Evolutionary conservation across 1,139 yeast species (phyloP).

Genomic region (Kodamaea derodonti): DNA sequence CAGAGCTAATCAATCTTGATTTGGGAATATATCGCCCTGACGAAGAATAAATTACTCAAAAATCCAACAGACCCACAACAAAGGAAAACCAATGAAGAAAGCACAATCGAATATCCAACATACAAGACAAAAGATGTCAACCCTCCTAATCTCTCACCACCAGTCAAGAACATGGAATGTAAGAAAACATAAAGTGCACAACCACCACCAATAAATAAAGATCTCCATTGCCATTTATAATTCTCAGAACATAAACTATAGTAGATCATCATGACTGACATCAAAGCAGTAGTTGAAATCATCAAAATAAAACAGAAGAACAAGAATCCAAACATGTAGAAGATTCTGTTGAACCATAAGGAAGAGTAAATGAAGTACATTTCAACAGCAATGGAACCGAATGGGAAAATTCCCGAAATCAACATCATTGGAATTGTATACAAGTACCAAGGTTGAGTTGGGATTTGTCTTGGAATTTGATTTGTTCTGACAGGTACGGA

Average conservation of each 20-base stretch:
- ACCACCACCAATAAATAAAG: constrained; percentile 86
- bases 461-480: constrained; percentile 95
- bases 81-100: constrained; percentile 69
- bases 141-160: constrained; percentile 64
- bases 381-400: constrained; percentile 92
- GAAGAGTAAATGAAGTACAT: constrained; percentile 86
- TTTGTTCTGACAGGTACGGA: constrained; percentile 79
- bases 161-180: constrained; percentile 74
- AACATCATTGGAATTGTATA: constrained; percentile 63
- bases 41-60: constrained; percentile 67
- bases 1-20: constrained; percentile 75
- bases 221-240: constrained; percentile 97
- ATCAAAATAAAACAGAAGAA: constrained; percentile 82
- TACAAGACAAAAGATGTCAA: constrained; percentile 74
- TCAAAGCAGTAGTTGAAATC: constrained; percentile 77
- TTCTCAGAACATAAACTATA: constrained; percentile 86
- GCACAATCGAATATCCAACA: constrained; percentile 77
- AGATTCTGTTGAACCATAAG: constrained; percentile 90
- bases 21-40: constrained; percentile 74
- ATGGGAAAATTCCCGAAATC: constrained; percentile 89
- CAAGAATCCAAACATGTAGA: constrained; percentile 96
- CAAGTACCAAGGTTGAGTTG: constrained; percentile 84
- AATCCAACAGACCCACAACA: constrained; percentile 90
- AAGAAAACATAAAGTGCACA: constrained; percentile 80
- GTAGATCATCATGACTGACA: constrained; percentile 77